These are phyloP conservation scores for Fusarium papillatum DNA, from an alignment of 2,329 filamentous ascomycete species.

Conservation along the genomic window DNA sequence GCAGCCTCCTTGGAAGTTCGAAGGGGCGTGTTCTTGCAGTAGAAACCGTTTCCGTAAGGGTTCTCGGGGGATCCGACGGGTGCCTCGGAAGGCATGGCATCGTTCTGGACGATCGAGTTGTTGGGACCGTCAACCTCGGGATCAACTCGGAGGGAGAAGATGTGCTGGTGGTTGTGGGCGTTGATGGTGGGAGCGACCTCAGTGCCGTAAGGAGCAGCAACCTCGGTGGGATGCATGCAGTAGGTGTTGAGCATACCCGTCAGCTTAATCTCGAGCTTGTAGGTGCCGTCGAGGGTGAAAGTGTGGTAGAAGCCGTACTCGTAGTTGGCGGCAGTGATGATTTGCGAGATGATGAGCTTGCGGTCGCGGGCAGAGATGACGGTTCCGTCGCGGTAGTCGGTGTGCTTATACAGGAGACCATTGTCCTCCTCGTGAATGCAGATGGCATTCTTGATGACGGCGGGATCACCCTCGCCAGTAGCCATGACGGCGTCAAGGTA, in stretches of 20 bases:
- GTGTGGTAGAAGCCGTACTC: conserved; percentile 64
- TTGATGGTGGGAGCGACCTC: conserved; percentile 74
- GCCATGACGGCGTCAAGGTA: conserved; percentile 93
- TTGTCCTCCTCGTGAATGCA: conserved; percentile 80
- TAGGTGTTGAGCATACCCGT: conserved; percentile 61
- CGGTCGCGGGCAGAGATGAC: conserved; percentile 70
- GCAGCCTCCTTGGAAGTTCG: conserved; percentile 76
- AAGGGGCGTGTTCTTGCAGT: conserved; percentile 85
- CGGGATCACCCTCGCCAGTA: conserved; percentile 81
- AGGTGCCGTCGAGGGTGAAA: conserved; percentile 72
- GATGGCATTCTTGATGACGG: conserved; percentile 92
- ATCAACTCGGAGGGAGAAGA: conserved; percentile 77
- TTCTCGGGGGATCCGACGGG: conserved; percentile 87
- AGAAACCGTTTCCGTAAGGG: conserved; percentile 92
- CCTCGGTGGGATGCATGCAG: conserved; percentile 55
- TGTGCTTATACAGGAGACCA: conserved; percentile 75
- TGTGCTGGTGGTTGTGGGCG: conserved; percentile 79
- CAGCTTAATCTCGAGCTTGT: conserved; percentile 69
- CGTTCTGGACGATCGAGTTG: conserved; percentile 80
- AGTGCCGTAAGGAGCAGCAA: conserved; percentile 69
- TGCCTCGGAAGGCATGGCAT: conserved; percentile 78
- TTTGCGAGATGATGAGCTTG: conserved; percentile 73
- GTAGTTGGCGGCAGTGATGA: conserved; percentile 77
- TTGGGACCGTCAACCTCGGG: conserved; percentile 73
- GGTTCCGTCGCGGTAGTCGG: conserved; percentile 71